Percentiles rank a stretch among this genome's conserved stretches.
Evolutionary conservation across 2,329 filamentous ascomycete genomes (phyloP).

Genomic region (Ophiostoma perfectum): DNA sequence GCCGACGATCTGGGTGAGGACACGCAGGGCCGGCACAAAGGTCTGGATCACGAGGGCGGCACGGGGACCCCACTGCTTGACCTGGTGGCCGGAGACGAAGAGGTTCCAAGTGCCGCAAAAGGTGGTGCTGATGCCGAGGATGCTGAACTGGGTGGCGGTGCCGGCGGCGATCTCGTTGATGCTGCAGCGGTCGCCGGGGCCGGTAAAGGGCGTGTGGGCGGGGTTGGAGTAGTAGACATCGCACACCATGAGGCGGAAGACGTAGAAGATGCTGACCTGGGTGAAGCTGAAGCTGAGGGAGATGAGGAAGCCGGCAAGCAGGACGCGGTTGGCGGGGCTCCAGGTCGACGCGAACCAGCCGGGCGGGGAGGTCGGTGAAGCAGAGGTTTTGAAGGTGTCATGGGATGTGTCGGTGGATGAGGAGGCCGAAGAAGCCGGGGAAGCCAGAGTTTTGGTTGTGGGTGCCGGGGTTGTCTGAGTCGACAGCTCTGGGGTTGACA

Average conservation of each 20-base stretch:
- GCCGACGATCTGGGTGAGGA: slow-evolving; percentile 59
- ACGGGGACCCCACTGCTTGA: slow-evolving; percentile 61
- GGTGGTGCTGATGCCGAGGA: slow-evolving; percentile 62
- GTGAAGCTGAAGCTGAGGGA: slow-evolving; percentile 47
- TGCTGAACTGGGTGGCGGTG: slow-evolving; percentile 58
- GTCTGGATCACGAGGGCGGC: slow-evolving; percentile 58
- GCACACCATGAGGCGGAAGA: slow-evolving; percentile 67
- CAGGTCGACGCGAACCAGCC: slow-evolving; percentile 20
- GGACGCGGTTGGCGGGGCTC: slow-evolving; percentile 40
- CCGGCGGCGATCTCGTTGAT: slow-evolving; percentile 58
- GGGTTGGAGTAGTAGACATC: slow-evolving; percentile 57
- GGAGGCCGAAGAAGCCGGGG: not conserved
- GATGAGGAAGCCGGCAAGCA: slow-evolving; percentile 57
- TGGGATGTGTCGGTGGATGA: not conserved
- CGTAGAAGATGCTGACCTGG: slow-evolving; percentile 51
- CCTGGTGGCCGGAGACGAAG: slow-evolving; percentile 61
- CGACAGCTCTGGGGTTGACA: not conserved
- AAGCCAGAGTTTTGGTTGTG: too few species aligned
- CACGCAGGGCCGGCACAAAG: slow-evolving; percentile 58
- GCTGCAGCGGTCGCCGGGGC: slow-evolving; percentile 50
- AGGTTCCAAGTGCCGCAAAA: slow-evolving; percentile 61
- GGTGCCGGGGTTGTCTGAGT: too few species aligned
- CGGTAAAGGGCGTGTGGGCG: slow-evolving; percentile 47
- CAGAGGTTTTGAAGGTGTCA: not conserved
- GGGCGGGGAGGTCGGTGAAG: not conserved